phyloP scores from a whole-genome alignment of 2,329 filamentous ascomycete genomes.

The Fusarium sp. region DNA sequence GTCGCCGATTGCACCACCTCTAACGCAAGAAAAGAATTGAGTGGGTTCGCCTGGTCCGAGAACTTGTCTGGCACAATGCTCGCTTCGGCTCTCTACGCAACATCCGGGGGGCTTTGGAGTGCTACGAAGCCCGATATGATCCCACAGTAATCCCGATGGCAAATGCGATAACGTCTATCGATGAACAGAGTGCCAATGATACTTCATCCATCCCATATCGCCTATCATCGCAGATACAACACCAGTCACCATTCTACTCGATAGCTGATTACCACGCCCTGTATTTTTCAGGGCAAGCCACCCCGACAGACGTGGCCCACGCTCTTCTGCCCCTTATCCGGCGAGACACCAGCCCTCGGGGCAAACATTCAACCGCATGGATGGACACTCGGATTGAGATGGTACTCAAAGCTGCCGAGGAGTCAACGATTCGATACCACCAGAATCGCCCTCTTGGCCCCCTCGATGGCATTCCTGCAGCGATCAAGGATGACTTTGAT shows the following conservation, averaged over 20 bases:
- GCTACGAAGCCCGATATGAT: conserved; percentile 64
- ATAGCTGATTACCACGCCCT: conserved; percentile 62
- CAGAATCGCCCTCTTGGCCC: conserved; percentile 71
- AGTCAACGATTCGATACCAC: conserved; percentile 63
- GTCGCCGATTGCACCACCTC: background rate
- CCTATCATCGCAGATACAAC: background rate
- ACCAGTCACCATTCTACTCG: conserved; percentile 60
- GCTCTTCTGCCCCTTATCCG: conserved; percentile 62
- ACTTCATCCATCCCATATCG: background rate
- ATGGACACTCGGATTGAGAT: conserved; percentile 59
- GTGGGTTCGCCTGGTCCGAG: conserved; percentile 35
- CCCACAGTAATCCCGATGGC: conserved; percentile 64
- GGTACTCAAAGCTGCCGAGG: conserved; percentile 59
- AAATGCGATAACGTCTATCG: conserved; percentile 56
- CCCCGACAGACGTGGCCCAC: conserved; percentile 61
- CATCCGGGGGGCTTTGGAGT: conserved; percentile 66
- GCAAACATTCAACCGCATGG: conserved; percentile 61
- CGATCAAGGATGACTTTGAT: conserved; percentile 83
- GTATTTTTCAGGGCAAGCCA: conserved; percentile 61
- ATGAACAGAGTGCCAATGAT: conserved; percentile 42
- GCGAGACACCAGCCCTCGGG: conserved; percentile 54
- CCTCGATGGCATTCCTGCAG: conserved; percentile 81
- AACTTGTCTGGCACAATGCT: conserved; percentile 69
- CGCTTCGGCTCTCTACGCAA: conserved; percentile 72
- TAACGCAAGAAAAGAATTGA: conserved; percentile 29